These are phyloP conservation scores for Euclidium syriacum DNA, from an alignment of 345 rosid genomes.

Conservation along the genomic window DNA sequence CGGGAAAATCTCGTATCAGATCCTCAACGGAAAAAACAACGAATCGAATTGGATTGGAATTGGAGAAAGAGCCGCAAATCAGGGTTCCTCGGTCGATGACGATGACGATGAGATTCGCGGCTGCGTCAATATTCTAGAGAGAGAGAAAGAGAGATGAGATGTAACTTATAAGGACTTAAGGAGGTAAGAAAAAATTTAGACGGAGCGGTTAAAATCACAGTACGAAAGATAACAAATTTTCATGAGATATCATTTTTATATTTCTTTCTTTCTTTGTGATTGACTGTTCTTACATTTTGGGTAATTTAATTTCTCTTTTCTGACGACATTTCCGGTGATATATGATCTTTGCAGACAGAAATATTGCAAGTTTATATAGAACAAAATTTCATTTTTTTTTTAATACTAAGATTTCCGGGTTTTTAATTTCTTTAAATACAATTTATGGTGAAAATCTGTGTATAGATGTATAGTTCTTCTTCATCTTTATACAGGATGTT, in stretches of 20 bases:
- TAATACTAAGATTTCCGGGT: too few relatives aligned
- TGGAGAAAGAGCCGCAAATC: constrained; percentile 18
- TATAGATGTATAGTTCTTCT: too few relatives aligned
- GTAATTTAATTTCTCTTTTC: too few relatives aligned
- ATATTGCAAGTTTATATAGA: not conserved
- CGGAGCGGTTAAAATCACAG: constrained; percentile 25
- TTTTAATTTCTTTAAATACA: too few relatives aligned
- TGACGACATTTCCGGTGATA: too few relatives aligned
- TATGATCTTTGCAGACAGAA: too few relatives aligned
- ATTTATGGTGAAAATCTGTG: too few relatives aligned
- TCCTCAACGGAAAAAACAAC: constrained; percentile 7
- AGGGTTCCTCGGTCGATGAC: constrained; percentile 30
- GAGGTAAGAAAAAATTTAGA: not conserved
- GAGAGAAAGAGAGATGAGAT: constrained; percentile 15
- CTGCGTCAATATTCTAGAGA: constrained; percentile 25
- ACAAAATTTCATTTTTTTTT: not conserved
- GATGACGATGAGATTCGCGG: constrained; percentile 42
- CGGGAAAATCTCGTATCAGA: constrained; percentile 3
- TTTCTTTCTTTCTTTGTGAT: not conserved
- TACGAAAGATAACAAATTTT: not conserved
- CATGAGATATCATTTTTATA: not conserved
- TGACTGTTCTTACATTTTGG: not conserved
- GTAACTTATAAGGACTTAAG: constrained; percentile 11
- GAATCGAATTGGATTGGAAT: constrained; percentile 7
- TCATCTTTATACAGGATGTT: not conserved